phyloP scores from a whole-genome alignment of 192 early-diverging fungal genomes.

The Coemansia sp. region DNA sequence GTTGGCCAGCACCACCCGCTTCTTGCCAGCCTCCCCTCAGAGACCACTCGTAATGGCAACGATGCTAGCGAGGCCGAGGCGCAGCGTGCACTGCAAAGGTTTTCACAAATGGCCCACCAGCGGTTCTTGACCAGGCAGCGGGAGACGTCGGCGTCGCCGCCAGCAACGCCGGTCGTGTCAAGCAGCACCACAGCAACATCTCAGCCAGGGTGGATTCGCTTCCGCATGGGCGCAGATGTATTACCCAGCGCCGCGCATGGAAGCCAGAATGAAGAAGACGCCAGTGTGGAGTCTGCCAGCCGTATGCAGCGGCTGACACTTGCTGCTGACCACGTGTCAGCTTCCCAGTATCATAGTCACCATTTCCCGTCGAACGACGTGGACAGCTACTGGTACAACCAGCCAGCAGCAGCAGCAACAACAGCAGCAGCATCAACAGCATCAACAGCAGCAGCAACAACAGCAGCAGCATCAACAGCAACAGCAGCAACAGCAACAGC shows the following conservation, averaged over 20 bases:
- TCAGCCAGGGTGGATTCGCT: slow-evolving; percentile 1
- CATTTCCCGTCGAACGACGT: slow-evolving; percentile 52
- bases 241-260: slow-evolving; percentile 3
- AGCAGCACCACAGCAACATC: background rate
- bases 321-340: background rate
- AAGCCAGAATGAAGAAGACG: background rate
- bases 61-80: slow-evolving; percentile 10
- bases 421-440: background rate
- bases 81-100: slow-evolving; percentile 27
- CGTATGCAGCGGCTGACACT: background rate
- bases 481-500: slow-evolving; percentile 2
- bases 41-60: background rate
- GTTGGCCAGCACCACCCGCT: slow-evolving; percentile 2
- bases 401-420: slow-evolving; percentile 17
- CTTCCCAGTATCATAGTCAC: background rate
- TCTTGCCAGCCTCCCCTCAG: background rate
- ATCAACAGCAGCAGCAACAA: slow-evolving; percentile 2
- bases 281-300: background rate
- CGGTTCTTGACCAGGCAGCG: slow-evolving; percentile 34
- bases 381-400: slow-evolving; percentile 59
- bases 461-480: too few species aligned
- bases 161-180: slow-evolving; percentile 1
- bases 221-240: background rate
- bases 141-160: background rate
- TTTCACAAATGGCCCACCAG: slow-evolving; percentile 30